A percentile compares a stretch with the other conserved stretches of the same genome.
These are phyloP conservation scores for Coleophoma eucalyptorum DNA, from an alignment of 2,329 filamentous ascomycete genomes.

Conservation along the genomic window DNA sequence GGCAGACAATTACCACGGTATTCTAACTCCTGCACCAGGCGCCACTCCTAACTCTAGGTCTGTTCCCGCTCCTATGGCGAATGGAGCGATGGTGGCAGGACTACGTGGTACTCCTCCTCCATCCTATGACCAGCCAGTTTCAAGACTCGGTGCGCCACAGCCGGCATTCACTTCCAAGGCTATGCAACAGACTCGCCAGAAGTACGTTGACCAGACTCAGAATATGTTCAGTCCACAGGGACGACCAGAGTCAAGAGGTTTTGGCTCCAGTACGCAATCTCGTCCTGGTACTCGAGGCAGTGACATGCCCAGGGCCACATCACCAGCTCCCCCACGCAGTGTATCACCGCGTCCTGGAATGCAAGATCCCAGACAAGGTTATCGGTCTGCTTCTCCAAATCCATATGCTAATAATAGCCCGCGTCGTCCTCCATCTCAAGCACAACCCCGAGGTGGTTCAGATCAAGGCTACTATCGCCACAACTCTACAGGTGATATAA, in stretches of 20 bases:
- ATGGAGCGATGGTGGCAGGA: conserved; percentile 45
- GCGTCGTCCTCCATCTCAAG: conserved; percentile 23
- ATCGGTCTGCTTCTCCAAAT: conserved; percentile 58
- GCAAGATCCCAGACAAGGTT: conserved; percentile 40
- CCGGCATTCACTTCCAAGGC: conserved; percentile 89
- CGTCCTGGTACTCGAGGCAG: conserved; percentile 56
- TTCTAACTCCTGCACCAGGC: conserved; percentile 72
- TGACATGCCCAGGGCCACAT: conserved; percentile 57
- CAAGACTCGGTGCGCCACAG: conserved; percentile 80
- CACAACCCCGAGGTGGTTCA: conserved; percentile 38
- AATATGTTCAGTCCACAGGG: conserved; percentile 60
- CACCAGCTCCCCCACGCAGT: conserved; percentile 64
- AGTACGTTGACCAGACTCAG: conserved; percentile 78
- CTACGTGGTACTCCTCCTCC: conserved; percentile 79
- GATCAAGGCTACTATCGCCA: conserved; percentile 49
- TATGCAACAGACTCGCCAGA: conserved; percentile 93
- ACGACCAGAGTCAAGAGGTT: conserved; percentile 24
- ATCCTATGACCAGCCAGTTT: conserved; percentile 73
- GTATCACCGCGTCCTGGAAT: conserved; percentile 59
- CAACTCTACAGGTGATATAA: conserved; percentile 39
- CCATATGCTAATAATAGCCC: conserved; percentile 46
- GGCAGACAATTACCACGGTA: conserved; percentile 94
- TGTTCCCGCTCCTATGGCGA: conserved; percentile 33
- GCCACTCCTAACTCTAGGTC: conserved; percentile 37
- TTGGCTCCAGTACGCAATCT: conserved; percentile 37